Conservation (phyloP, 1,284 basidiomycete genomes). For the Malassezia cuniculi region DNA sequence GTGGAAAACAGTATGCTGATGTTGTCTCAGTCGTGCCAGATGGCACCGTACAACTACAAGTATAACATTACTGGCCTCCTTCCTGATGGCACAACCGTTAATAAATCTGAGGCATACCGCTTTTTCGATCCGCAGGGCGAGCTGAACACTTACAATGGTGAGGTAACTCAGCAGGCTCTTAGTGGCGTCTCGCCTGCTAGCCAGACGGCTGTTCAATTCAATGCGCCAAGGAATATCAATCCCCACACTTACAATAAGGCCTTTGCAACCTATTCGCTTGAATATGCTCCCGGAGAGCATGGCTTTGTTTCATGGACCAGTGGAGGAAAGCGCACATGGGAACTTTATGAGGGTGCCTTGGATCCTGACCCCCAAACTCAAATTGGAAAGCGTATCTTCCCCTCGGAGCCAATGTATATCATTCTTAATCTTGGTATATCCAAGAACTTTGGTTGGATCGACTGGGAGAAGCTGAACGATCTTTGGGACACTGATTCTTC, state of each 20-base stretch:
- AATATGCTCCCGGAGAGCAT: slow-evolving; percentile 5
- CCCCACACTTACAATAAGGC: not conserved
- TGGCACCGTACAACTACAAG: slow-evolving; percentile 54
- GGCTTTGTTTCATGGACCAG: slow-evolving; percentile 23
- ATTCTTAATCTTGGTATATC: slow-evolving; percentile 33
- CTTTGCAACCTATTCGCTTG: slow-evolving; percentile 9
- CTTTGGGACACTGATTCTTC: slow-evolving; percentile 15
- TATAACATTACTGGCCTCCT: slow-evolving; percentile 36
- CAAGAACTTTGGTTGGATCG: slow-evolving; percentile 5
- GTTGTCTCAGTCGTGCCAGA: slow-evolving; percentile 68
- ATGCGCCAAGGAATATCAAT: not conserved
- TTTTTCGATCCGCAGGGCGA: slow-evolving; percentile 20
- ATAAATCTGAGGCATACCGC: slow-evolving; percentile 15
- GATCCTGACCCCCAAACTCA: slow-evolving; percentile 55
- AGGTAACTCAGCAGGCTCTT: slow-evolving; percentile 34
- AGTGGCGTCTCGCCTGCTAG: slow-evolving; percentile 7
- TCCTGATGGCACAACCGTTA: too few species aligned
- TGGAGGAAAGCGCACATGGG: slow-evolving; percentile 24
- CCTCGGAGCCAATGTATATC: slow-evolving; percentile 49
- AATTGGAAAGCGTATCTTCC: slow-evolving; percentile 60
- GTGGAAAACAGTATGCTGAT: slow-evolving; percentile 45
- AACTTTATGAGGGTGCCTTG: slow-evolving; percentile 58
- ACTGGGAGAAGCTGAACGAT: not conserved
- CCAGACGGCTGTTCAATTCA: slow-evolving; percentile 9
- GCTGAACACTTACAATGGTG: slow-evolving; percentile 31